phyloP scores from a whole-genome alignment of 768 basidiomycete species.

The Suillus fuscotomentosus region DNA sequence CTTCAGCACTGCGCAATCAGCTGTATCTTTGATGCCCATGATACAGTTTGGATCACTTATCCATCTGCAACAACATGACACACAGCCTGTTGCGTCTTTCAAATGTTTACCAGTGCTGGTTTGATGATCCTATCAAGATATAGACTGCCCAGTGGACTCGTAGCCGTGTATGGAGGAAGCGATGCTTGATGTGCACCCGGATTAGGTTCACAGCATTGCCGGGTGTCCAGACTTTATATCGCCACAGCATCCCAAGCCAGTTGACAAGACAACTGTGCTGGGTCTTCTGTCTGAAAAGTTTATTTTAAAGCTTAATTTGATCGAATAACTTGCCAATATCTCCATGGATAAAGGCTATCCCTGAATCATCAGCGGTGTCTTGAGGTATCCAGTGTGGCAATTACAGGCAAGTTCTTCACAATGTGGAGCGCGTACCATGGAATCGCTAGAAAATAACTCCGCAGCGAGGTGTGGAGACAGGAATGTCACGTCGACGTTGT shows the following conservation, averaged over 20 bases:
- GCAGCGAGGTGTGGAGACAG: constrained; percentile 98
- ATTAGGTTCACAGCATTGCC: constrained; percentile 99
- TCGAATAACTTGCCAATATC: constrained; percentile 75
- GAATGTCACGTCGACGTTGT: constrained; percentile 82
- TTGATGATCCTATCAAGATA: constrained; percentile 94
- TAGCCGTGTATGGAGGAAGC: constrained; percentile 92
- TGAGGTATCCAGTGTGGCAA: constrained; percentile 42
- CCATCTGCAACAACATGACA: constrained; percentile 53
- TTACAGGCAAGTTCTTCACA: constrained; percentile 84
- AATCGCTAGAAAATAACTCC: constrained; percentile 93
- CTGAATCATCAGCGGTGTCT: constrained; percentile 63
- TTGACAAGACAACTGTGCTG: background rate
- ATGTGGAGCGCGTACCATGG: constrained; percentile 98
- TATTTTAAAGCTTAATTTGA: constrained; percentile 74
- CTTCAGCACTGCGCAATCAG: constrained; percentile 93
- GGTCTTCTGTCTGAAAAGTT: background rate
- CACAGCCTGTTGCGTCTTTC: constrained; percentile 47
- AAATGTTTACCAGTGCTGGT: constrained; percentile 92
- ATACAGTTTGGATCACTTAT: constrained; percentile 82
- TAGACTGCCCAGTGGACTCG: constrained; percentile 87
- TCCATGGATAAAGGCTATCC: constrained; percentile 75
- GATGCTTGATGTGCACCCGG: constrained; percentile 86
- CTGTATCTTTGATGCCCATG: constrained; percentile 96
- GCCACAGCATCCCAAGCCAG: constrained; percentile 88
- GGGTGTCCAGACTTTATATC: constrained; percentile 96